Conservation (phyloP, 176 grass and related monocot species). For the Elaeis guineensis region DNA sequence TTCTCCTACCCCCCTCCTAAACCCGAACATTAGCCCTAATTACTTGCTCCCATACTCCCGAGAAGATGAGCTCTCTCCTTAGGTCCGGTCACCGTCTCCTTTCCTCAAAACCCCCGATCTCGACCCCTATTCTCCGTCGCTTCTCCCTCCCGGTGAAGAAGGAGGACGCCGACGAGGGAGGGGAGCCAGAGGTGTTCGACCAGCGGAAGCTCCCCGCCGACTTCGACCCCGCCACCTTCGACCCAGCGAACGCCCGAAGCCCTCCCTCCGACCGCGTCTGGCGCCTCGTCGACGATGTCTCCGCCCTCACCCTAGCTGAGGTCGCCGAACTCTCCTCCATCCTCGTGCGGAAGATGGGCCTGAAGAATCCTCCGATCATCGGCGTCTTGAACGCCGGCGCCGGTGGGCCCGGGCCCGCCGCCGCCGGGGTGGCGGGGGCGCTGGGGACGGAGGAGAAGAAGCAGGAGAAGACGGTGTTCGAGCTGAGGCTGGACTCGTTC, state of each 20-base stretch:
- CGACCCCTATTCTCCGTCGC: not conserved
- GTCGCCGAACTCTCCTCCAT: constrained; percentile 37
- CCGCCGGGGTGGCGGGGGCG: too few relatives aligned
- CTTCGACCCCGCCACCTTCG: too few relatives aligned
- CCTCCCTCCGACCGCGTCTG: constrained; percentile 80
- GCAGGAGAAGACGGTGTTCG: too few relatives aligned
- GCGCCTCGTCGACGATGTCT: constrained; percentile 83
- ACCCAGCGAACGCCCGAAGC: constrained; percentile 9
- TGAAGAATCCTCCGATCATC: too few relatives aligned
- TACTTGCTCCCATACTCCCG: not conserved
- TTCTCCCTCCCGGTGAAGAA: not conserved
- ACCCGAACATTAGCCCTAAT: constrained; percentile 31
- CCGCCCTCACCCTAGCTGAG: constrained; percentile 58
- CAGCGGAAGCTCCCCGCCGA: constrained; percentile 59
- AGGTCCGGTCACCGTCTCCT: constrained; percentile 46
- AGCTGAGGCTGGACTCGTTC: too few relatives aligned
- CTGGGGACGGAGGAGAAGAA: too few relatives aligned
- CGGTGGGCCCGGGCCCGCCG: too few relatives aligned
- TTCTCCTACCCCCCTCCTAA: constrained; percentile 1
- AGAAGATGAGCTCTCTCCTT: constrained; percentile 39
- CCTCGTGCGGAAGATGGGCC: too few relatives aligned
- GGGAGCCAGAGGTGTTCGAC: constrained; percentile 43
- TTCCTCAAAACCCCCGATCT: not conserved
- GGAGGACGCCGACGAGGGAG: constrained; percentile 11
- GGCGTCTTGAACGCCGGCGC: too few relatives aligned